Evolutionary conservation across 1,139 yeast genomes (phyloP).

Genomic region (Yamadazyma triangularis): DNA sequence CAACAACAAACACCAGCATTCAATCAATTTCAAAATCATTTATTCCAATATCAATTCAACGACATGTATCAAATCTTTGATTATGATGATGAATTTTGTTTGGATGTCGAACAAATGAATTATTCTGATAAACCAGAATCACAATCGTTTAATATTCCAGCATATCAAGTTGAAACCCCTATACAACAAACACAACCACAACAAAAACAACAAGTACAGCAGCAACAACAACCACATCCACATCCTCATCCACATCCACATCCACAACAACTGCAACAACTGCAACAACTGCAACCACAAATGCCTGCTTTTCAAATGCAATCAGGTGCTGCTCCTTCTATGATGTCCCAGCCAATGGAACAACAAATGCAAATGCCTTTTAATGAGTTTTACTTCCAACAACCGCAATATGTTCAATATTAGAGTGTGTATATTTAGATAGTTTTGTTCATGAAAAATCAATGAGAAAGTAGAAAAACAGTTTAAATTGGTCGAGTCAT

Average conservation of each 20-base stretch:
- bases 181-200: not conserved
- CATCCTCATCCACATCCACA: not conserved
- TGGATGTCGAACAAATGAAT: slow-evolving; percentile 41
- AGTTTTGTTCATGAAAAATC: no score
- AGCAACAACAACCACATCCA: slow-evolving; percentile 2
- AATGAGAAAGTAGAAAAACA: no score
- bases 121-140: slow-evolving; percentile 5
- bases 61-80: slow-evolving; percentile 18
- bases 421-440: slow-evolving; percentile 6
- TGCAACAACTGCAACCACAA: slow-evolving; percentile 1
- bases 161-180: not conserved
- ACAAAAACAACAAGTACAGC: slow-evolving; percentile 1
- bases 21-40: slow-evolving; percentile 1
- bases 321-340: not conserved
- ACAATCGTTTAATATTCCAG: slow-evolving; percentile 3
- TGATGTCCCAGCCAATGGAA: slow-evolving; percentile 2
- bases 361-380: slow-evolving; percentile 1
- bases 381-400: slow-evolving; percentile 3
- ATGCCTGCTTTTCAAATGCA: slow-evolving; percentile 1
- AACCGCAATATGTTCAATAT: slow-evolving; percentile 12
- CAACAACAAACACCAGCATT: not conserved
- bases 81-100: slow-evolving; percentile 45
- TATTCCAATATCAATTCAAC: not conserved
- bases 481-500: no score
- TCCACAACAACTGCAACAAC: slow-evolving; percentile 3